These are phyloP conservation scores for Cardamine chenopodiifolia DNA, from an alignment of 345 rosid species.

Conservation along the genomic window DNA sequence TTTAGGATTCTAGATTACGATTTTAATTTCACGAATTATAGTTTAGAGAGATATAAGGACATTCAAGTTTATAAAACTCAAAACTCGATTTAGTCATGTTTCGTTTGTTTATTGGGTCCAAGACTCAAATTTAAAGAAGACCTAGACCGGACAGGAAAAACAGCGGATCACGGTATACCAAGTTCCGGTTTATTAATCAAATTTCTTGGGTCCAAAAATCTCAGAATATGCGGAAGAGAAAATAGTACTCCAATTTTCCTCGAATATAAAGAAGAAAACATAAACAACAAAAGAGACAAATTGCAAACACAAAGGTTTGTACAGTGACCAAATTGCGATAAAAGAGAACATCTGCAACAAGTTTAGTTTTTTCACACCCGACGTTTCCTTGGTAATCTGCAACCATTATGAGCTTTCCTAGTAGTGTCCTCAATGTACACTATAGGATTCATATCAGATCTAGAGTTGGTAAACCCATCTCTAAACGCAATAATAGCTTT, in stretches of 20 bases:
- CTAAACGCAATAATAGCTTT: slow-evolving; percentile 77
- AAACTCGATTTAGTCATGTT: too few species aligned
- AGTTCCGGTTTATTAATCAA: slow-evolving; percentile 24
- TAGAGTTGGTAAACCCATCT: slow-evolving; percentile 64
- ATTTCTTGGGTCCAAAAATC: not conserved
- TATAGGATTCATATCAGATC: slow-evolving; percentile 56
- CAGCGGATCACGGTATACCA: not conserved
- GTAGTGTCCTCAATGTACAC: slow-evolving; percentile 83
- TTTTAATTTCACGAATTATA: too few species aligned
- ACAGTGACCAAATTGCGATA: not conserved
- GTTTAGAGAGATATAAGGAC: too few species aligned
- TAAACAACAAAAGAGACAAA: slow-evolving; percentile 18
- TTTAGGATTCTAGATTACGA: too few species aligned
- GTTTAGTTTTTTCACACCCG: slow-evolving; percentile 45
- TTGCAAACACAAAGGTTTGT: slow-evolving; percentile 10
- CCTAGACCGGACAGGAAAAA: not conserved
- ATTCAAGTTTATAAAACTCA: too few species aligned
- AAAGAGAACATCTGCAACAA: slow-evolving; percentile 6
- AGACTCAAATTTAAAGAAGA: too few species aligned
- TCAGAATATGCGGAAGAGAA: not conserved
- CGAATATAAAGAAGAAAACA: not conserved
- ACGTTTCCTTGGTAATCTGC: slow-evolving; percentile 80
- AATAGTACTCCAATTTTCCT: not conserved
- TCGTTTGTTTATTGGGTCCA: too few species aligned
- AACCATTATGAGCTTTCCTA: slow-evolving; percentile 83